Evolutionary conservation across 1,284 basidiomycete genomes (phyloP).

Genomic region (Gymnopus androsaceus): DNA sequence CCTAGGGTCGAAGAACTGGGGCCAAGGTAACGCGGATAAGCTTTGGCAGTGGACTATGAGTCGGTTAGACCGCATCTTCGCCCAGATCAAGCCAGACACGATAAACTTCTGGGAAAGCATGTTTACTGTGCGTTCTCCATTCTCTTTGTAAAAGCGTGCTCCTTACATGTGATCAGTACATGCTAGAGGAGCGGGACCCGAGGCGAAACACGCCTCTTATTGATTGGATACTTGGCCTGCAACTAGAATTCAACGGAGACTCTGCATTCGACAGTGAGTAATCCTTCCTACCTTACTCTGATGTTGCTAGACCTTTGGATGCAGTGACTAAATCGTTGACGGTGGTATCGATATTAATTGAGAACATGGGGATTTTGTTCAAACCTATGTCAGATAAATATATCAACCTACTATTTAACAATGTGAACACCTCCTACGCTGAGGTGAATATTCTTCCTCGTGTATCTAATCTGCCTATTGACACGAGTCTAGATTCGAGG

Average conservation of each 20-base stretch:
- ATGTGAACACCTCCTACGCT: conserved; percentile 80
- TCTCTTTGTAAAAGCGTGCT: neutral
- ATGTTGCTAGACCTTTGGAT: neutral
- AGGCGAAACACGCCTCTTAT: conserved; percentile 79
- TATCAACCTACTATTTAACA: conserved; percentile 71
- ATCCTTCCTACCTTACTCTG: neutral
- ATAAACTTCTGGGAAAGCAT: conserved; percentile 72
- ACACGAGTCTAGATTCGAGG: conserved; percentile 58
- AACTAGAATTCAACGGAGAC: conserved; percentile 79
- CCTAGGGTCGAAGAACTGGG: conserved; percentile 91
- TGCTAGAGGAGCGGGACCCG: conserved; percentile 80
- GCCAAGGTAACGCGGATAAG: conserved; percentile 52
- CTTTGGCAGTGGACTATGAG: conserved; percentile 84
- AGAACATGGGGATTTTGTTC: conserved; percentile 63
- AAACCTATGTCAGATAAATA: conserved; percentile 69
- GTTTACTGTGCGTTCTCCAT: conserved; percentile 49
- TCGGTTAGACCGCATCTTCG: conserved; percentile 73
- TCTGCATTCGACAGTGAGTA: conserved; percentile 74
- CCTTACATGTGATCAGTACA: conserved; percentile 45
- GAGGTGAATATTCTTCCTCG: conserved; percentile 53
- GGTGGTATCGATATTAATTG: conserved; percentile 60
- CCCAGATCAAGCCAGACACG: conserved; percentile 84
- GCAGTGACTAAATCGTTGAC: conserved; percentile 72
- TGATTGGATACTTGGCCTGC: conserved; percentile 77
- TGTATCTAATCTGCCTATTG: conserved; percentile 1